These are phyloP conservation scores for Uronychia binucleata DNA, from an alignment of 73 alveolate genomes.

Conservation along the genomic window DNA sequence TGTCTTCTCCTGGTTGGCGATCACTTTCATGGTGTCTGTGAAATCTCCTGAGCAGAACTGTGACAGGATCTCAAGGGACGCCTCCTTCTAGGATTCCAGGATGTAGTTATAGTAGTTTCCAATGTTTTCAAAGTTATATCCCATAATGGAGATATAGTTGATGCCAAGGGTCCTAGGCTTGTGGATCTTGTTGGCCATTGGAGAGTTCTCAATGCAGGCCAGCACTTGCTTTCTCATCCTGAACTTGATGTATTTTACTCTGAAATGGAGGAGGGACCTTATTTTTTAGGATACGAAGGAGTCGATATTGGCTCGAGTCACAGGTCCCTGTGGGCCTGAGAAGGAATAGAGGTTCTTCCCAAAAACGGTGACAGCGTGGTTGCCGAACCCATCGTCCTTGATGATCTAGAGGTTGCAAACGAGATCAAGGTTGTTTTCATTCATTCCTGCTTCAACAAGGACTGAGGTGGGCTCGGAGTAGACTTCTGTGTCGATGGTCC, in stretches of 20 bases:
- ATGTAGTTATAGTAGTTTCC: slow-evolving; percentile 24
- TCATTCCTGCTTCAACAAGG: slow-evolving; percentile 61
- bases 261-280: slow-evolving; percentile 15
- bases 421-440: slow-evolving; percentile 12
- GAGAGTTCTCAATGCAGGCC: slow-evolving; percentile 59
- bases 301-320: neutral
- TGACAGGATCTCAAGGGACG: slow-evolving; percentile 45
- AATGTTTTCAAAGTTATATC: slow-evolving; percentile 14
- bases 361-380: slow-evolving; percentile 44
- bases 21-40: slow-evolving; percentile 28
- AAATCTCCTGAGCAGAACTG: slow-evolving; percentile 49
- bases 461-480: slow-evolving; percentile 63
- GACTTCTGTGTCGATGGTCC: slow-evolving; percentile 58
- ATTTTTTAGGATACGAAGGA: slow-evolving; percentile 14
- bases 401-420: slow-evolving; percentile 36
- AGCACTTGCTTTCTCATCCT: slow-evolving; percentile 45
- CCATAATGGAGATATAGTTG: slow-evolving; percentile 43
- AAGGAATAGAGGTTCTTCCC: slow-evolving; percentile 43
- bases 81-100: slow-evolving; percentile 24
- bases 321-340: neutral
- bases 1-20: slow-evolving; percentile 39
- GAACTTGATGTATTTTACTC: slow-evolving; percentile 41
- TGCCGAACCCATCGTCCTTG: slow-evolving; percentile 63
- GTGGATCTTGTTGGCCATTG: slow-evolving; percentile 22
- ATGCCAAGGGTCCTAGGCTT: slow-evolving; percentile 43